Percentiles rank a stretch among this genome's conserved stretches.
Evolutionary conservation across 2,329 filamentous ascomycete genomes (phyloP).

Genomic region (Tolypocladium tropicale): DNA sequence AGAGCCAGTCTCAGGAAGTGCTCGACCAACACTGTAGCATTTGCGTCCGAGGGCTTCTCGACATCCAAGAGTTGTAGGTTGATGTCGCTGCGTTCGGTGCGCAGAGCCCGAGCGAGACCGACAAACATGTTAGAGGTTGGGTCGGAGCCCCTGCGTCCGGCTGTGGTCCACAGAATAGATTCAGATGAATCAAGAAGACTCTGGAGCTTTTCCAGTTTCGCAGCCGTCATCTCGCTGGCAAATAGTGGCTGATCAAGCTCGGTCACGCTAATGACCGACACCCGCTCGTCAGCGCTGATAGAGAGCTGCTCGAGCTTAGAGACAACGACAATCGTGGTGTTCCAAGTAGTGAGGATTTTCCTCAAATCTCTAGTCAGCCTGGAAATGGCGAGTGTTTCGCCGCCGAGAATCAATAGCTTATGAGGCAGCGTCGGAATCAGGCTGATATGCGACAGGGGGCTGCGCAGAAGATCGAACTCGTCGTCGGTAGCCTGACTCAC

Average conservation of each 20-base stretch:
- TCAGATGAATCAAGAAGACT: not conserved
- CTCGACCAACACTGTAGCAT: not conserved
- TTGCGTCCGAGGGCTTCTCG: not conserved
- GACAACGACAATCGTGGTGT: not conserved
- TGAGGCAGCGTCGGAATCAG: not conserved
- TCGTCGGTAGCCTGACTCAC: not conserved
- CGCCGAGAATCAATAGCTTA: slow-evolving; percentile 1
- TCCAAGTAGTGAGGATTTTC: not conserved
- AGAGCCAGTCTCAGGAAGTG: not conserved
- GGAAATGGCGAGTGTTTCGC: slow-evolving; percentile 1
- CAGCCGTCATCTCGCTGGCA: not conserved
- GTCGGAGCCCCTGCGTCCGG: not conserved
- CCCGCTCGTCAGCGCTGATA: not conserved
- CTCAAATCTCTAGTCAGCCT: not conserved
- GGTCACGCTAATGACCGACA: not conserved
- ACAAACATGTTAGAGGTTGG: not conserved
- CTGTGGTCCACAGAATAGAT: not conserved
- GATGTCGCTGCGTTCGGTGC: not conserved
- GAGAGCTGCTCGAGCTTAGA: not conserved
- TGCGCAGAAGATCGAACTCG: not conserved
- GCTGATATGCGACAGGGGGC: not conserved
- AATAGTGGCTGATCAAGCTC: not conserved
- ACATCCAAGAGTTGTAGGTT: not conserved
- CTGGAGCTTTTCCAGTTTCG: not conserved
- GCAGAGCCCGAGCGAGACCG: not conserved